These are phyloP conservation scores for Phytopythium litorale DNA, from an alignment of 352 stramenopile genomes.

Conservation along the genomic window DNA sequence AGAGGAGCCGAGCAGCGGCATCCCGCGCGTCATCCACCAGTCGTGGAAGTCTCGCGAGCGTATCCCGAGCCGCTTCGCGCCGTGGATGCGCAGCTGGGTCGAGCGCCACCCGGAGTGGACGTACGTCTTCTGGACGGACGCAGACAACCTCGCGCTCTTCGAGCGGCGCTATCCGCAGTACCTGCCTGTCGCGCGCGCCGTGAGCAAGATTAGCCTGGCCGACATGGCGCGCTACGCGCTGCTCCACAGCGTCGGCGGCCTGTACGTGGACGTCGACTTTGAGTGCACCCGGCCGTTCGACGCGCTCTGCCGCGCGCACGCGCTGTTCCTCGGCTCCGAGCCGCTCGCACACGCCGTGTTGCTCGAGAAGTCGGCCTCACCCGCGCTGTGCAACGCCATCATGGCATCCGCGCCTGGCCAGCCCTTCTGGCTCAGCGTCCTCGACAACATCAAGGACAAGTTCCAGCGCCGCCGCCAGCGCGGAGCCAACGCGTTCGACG, in stretches of 20 bases:
- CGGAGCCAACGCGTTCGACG: constrained; percentile 16
- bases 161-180: constrained; percentile 44
- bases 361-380: constrained; percentile 27
- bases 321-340: constrained; percentile 47
- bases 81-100: constrained; percentile 59
- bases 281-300: constrained; percentile 44
- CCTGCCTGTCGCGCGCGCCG: constrained; percentile 24
- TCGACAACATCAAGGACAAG: constrained; percentile 41
- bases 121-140: constrained; percentile 61
- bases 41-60: constrained; percentile 39
- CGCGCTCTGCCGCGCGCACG: constrained; percentile 21
- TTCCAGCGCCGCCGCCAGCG: constrained; percentile 16
- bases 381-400: constrained; percentile 50
- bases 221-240: constrained; percentile 58
- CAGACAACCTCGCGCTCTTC: constrained; percentile 50
- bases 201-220: constrained; percentile 41
- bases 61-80: constrained; percentile 40
- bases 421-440: constrained; percentile 46
- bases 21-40: constrained; percentile 54
- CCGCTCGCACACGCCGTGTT: constrained; percentile 36
- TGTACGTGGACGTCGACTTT: constrained; percentile 55
- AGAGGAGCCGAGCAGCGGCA: constrained; percentile 3
- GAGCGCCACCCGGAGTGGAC: constrained; percentile 32
- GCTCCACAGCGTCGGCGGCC: constrained; percentile 38
- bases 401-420: constrained; percentile 44